Evolutionary conservation across 225 moss, liverwort and hornwort genomes (phyloP), one percentile per base, ranked within the genome.

Genomic region (Marchantia polymorpha): DNA sequence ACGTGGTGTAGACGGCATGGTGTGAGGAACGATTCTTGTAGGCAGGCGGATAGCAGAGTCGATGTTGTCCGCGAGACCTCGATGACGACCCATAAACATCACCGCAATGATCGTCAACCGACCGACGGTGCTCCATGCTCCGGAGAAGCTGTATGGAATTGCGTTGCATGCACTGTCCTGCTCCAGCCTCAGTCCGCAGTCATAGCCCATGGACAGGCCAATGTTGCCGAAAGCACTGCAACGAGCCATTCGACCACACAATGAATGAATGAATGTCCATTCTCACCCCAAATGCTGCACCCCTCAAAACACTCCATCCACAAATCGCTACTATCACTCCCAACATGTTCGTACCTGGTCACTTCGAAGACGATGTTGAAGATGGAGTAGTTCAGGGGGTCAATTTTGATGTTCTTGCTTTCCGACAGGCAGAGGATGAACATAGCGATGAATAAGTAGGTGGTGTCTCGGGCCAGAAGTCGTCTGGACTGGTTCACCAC

Each of bases 331-430:
- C 13, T 58, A 15, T 58, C 13, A 58, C 5, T 58, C 19, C 29
- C 65, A 9, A 65, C 16, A 23, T n/a, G 25, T 23, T 2, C 29
- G 1, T 25, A 91, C 93, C 88, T 95, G 78, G 90, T 85, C 66
- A 93, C 89, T 83, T 95, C 91, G 46, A 93, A 95, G 30, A 87
- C 69, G 54, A 93, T 89, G 80, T 86, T 92, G 83, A 95, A 93
- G 49, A 95, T 79, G 63, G 87, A 84, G 80, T 87, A 93, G 82
- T 93, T 93, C 7, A 93, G 64, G 16, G 93, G 87, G 64, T 95
- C 92, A 2, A 61, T 69, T 49, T 69, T 83, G 58, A 90, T 86
- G 54, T 81, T 85, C 19, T 48, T 50, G 48, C 70, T 83, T 69
- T 93, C 90, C 11, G 86, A 49, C 0, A 81, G 79, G 77, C 91